phyloP scores from a whole-genome alignment of 2,329 filamentous ascomycete species.

The Cadophora malorum region DNA sequence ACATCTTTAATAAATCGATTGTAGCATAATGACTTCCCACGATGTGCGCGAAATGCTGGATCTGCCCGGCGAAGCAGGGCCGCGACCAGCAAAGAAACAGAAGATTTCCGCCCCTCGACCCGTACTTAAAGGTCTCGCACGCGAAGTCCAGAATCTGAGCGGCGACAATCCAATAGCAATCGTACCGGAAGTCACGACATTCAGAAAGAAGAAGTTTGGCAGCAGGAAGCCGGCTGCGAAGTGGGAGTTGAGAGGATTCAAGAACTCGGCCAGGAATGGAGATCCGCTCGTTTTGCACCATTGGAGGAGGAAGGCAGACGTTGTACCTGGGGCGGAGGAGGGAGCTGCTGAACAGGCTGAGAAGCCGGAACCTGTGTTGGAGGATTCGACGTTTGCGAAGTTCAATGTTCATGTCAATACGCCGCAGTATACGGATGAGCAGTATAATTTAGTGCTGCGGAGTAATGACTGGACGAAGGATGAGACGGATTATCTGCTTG shows the following conservation, averaged over 20 bases:
- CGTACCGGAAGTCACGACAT: constrained; percentile 63
- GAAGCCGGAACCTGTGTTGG: constrained; percentile 49
- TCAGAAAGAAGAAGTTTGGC: constrained; percentile 63
- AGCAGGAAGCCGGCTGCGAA: constrained; percentile 61
- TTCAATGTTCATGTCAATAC: constrained; percentile 84
- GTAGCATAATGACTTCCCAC: constrained; percentile 68
- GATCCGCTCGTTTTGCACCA: constrained; percentile 72
- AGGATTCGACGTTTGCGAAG: constrained; percentile 77
- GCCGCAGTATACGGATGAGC: constrained; percentile 83
- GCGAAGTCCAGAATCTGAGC: constrained; percentile 69
- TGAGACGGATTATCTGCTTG: constrained; percentile 91
- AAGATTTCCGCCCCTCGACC: constrained; percentile 67
- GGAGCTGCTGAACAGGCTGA: constrained; percentile 49
- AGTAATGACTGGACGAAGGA: constrained; percentile 85
- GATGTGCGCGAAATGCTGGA: constrained; percentile 91
- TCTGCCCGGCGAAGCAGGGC: constrained; percentile 67
- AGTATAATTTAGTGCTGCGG: constrained; percentile 79
- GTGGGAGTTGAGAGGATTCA: constrained; percentile 76
- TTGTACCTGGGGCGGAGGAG: constrained; percentile 49
- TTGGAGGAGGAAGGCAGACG: constrained; percentile 74
- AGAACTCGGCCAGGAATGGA: constrained; percentile 78
- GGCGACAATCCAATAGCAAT: constrained; percentile 72
- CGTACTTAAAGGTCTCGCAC: constrained; percentile 67
- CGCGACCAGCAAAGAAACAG: constrained; percentile 75
- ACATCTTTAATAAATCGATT: not conserved